Evolutionary conservation across 805 yeast genomes (phyloP).

Genomic region (Jamesozyma rosinii): DNA sequence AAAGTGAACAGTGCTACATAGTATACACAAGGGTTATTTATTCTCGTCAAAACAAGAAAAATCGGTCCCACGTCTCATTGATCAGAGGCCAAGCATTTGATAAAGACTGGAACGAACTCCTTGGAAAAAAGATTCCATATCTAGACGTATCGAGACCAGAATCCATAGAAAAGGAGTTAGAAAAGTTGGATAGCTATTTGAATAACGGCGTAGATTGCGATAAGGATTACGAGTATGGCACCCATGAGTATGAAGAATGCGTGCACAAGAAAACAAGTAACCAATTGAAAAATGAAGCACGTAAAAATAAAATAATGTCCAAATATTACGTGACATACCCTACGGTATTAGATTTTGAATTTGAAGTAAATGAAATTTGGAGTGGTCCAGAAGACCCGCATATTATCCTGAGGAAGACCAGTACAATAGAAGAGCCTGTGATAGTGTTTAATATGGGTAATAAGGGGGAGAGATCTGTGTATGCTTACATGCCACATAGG

Average conservation of each 20-base stretch:
- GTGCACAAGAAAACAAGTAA: conserved; percentile 11
- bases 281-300: conserved; percentile 11
- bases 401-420: conserved; percentile 2
- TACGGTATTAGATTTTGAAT: conserved; percentile 2
- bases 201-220: conserved; percentile 9
- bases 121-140: conserved; percentile 19
- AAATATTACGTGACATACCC: conserved; percentile 7
- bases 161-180: conserved; percentile 25
- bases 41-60: background rate
- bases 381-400: conserved; percentile 9
- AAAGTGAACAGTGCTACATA: conserved; percentile 40
- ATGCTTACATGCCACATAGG: conserved; percentile 8
- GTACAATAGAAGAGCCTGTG: conserved; percentile 6
- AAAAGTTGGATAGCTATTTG: conserved; percentile 17
- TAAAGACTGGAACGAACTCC: conserved; percentile 34
- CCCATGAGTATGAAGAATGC: conserved; percentile 14
- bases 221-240: conserved; percentile 17
- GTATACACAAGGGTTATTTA: conserved; percentile 32
- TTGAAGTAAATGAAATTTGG: background rate
- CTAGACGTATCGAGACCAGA: conserved; percentile 16
- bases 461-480: conserved; percentile 1
- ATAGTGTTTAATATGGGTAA: conserved; percentile 7
- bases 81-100: conserved; percentile 38
- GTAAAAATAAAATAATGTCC: conserved; percentile 4
- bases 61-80: conserved; percentile 25